A percentile compares a stretch with the other conserved stretches of the same genome.
phyloP scores from a whole-genome alignment of 805 yeast genomes.

The Diddensiella santjacobensis region DNA sequence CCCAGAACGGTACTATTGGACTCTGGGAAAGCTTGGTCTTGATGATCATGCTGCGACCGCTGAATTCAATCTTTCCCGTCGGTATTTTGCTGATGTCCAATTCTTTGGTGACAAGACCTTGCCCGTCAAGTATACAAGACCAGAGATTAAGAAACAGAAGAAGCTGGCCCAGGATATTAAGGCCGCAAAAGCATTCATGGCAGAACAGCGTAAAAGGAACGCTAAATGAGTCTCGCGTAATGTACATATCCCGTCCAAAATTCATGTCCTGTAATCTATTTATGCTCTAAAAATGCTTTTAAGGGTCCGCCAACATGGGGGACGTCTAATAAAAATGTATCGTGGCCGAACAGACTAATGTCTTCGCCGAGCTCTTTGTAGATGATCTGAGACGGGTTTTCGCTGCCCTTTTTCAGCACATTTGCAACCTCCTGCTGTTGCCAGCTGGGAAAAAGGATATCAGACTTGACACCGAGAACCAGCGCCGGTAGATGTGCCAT shows the following conservation, averaged over 20 bases:
- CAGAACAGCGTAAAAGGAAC: neutral
- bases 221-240: neutral
- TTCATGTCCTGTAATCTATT: neutral
- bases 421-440: conserved; percentile 81
- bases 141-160: conserved; percentile 21
- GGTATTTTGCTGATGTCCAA: conserved; percentile 33
- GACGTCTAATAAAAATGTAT: conserved; percentile 77
- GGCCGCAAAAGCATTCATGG: conserved; percentile 23
- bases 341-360: conserved; percentile 83
- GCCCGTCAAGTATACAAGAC: conserved; percentile 27
- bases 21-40: conserved; percentile 82
- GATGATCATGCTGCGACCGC: conserved; percentile 71
- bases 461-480: conserved; percentile 90
- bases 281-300: conserved; percentile 50
- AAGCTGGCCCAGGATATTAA: conserved; percentile 18
- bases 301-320: conserved; percentile 80
- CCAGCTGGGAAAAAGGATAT: conserved; percentile 89
- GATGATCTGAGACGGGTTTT: conserved; percentile 39
- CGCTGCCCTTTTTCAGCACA: conserved; percentile 43
- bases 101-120: conserved; percentile 38
- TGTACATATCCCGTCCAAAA: neutral
- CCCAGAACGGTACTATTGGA: conserved; percentile 79
- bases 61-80: conserved; percentile 54
- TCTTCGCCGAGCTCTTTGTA: conserved; percentile 76
- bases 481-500: conserved; percentile 63